These are phyloP conservation scores for Colletotrichum noveboracense DNA, from an alignment of 2,329 filamentous ascomycete genomes.

Conservation along the genomic window DNA sequence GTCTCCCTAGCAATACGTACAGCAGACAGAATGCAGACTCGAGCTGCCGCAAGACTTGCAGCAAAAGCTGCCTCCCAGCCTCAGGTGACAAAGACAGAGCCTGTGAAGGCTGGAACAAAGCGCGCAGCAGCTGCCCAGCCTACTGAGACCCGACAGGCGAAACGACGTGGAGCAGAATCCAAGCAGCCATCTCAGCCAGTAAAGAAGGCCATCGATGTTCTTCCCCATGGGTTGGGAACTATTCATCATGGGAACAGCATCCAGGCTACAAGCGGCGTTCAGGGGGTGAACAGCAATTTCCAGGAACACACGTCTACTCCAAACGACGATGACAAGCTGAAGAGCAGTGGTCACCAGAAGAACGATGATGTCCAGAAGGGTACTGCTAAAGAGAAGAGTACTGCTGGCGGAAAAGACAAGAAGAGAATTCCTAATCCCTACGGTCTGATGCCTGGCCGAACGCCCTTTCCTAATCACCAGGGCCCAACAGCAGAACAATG, in stretches of 20 bases:
- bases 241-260: not conserved
- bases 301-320: not conserved
- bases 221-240: constrained; percentile 23
- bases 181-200: not conserved
- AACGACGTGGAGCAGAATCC: not conserved
- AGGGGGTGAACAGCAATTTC: not conserved
- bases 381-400: not conserved
- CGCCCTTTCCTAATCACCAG: constrained; percentile 72
- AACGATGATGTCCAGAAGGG: not conserved
- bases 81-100: not conserved
- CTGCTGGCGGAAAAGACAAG: not conserved
- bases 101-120: not conserved
- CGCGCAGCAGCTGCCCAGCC: not conserved
- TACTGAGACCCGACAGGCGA: not conserved
- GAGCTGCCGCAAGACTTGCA: not conserved
- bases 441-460: constrained; percentile 57
- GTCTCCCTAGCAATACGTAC: too few relatives aligned
- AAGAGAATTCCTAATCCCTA: constrained; percentile 44
- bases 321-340: not conserved
- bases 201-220: not conserved
- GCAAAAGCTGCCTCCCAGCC: not conserved
- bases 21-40: not conserved
- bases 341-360: not conserved
- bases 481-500: constrained; percentile 73
- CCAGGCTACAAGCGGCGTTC: not conserved